phyloP scores from a whole-genome alignment of 768 basidiomycete genomes.

The Trametopsis cervina region DNA sequence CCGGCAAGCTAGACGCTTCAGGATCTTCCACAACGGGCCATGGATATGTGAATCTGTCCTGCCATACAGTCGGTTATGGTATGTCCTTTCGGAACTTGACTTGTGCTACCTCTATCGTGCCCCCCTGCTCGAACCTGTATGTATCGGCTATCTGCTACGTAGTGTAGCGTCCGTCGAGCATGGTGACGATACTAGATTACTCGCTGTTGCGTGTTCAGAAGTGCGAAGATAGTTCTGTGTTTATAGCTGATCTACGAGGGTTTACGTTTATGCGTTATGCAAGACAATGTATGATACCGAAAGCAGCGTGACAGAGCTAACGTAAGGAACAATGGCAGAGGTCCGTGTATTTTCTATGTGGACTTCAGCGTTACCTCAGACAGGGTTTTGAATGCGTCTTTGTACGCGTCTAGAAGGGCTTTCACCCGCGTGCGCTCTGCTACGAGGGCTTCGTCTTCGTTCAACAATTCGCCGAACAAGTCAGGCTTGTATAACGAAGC shows the following conservation, averaged over 20 bases:
- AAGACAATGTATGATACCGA: no score
- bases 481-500: constrained; percentile 92
- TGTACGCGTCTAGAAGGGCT: constrained; percentile 92
- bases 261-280: no score
- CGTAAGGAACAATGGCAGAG: background rate
- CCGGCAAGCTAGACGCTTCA: background rate
- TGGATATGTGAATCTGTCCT: background rate
- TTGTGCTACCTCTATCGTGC: no score
- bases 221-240: no score
- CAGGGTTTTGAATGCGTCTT: constrained; percentile 84
- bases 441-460: constrained; percentile 93
- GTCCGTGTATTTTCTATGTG: constrained; percentile 20
- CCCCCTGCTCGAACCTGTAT: background rate
- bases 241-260: no score
- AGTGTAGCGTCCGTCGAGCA: no score
- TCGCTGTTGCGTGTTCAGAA: no score
- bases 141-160: no score
- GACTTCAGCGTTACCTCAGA: constrained; percentile 79
- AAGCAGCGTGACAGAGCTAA: background rate
- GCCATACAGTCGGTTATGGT: background rate
- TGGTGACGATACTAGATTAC: no score
- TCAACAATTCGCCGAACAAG: constrained; percentile 81
- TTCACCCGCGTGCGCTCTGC: constrained; percentile 92
- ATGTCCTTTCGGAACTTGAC: no score
- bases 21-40: background rate